These are phyloP conservation scores for Pseudopithomyces chartarum DNA, from an alignment of 2,329 filamentous ascomycete genomes.

Conservation along the genomic window DNA sequence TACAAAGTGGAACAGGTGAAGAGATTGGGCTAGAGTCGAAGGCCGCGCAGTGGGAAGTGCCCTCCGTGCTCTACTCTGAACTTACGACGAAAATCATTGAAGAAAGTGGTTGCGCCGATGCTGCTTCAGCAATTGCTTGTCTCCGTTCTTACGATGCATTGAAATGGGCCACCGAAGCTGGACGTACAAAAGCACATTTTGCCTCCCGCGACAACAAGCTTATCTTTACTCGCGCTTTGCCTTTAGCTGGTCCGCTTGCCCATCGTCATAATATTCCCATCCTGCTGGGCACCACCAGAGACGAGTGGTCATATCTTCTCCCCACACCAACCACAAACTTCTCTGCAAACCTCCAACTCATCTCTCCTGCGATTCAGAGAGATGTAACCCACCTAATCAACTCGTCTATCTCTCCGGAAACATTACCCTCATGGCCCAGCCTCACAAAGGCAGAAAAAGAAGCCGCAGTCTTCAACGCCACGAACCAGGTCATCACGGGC, in stretches of 20 bases:
- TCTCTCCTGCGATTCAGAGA: background rate
- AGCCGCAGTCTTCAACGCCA: conserved; percentile 45
- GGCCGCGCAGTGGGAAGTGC: background rate
- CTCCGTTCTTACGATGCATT: conserved; percentile 22
- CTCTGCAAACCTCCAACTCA: background rate
- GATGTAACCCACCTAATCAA: conserved; percentile 3
- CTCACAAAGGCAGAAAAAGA: conserved; percentile 22
- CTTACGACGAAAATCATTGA: conserved; percentile 18
- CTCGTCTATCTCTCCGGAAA: conserved; percentile 25
- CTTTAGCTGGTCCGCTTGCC: conserved; percentile 20
- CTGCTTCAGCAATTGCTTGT: conserved; percentile 21
- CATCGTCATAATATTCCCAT: conserved; percentile 33
- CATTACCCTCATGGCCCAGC: conserved; percentile 18
- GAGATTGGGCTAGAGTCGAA: background rate
- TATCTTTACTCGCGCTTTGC: conserved; percentile 10
- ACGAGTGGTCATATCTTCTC: conserved; percentile 44
- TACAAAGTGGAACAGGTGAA: conserved; percentile 11
- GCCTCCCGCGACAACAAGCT: conserved; percentile 7
- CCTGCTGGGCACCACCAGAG: conserved; percentile 46
- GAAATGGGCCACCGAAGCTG: background rate
- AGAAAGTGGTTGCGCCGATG: conserved; percentile 23
- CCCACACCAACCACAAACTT: conserved; percentile 17
- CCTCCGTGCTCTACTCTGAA: background rate
- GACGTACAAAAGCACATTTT: conserved; percentile 14
- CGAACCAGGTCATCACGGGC: conserved; percentile 39